Base-by-base conservation (phyloP, 2,329 filamentous ascomycete genomes). In the Botrytis fragariae region DNA sequence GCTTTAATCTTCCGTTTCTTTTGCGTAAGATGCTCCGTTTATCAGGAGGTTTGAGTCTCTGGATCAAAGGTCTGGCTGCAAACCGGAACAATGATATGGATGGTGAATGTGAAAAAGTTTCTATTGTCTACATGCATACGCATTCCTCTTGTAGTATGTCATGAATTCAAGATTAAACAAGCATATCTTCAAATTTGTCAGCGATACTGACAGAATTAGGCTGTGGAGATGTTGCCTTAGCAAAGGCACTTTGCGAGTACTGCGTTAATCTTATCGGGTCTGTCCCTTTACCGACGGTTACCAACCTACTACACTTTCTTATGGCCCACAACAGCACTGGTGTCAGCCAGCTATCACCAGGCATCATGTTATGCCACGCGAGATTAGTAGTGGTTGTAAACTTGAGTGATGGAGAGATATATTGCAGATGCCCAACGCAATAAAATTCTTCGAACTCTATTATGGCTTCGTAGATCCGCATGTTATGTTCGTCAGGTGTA, bases 281-380 rank as follows among this genome's bases (percentile, higher is more conserved):
- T 87, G 84, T 83, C 87, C 87, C 1, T 85, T 86, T 62, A 83
- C 89, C 77, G 87, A 88, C 75, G 86, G 86, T 74, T 86, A 89
- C 76, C 87, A 87, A 77, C 86, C 86, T 6, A 84, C 81, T 54
- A 86, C 85, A 16, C 88, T 82, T 63, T 77, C 78, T 1, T 78
- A 77, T 68, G 76, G 76, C 8, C 75, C 76, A 14, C 57, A 64
- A 7, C 87, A 81, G 60, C 74, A 87, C 74, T 89, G 87, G 37
- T 39, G 9, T 39, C 37, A 39, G 37, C 37, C 37, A 39, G 37
- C 37, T 12, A 39, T 39, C 37, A 39, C 37, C 37, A 39, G 10
- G 37, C 37, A 39, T 39, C 37, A 39, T 39, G 37, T 39, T 12
- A 39, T 39, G 37, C 9, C 37, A 37, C 35, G 35, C 35, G 35